Base-by-base conservation (phyloP, 306 rosid genomes). In the Senna siamea region DNA sequence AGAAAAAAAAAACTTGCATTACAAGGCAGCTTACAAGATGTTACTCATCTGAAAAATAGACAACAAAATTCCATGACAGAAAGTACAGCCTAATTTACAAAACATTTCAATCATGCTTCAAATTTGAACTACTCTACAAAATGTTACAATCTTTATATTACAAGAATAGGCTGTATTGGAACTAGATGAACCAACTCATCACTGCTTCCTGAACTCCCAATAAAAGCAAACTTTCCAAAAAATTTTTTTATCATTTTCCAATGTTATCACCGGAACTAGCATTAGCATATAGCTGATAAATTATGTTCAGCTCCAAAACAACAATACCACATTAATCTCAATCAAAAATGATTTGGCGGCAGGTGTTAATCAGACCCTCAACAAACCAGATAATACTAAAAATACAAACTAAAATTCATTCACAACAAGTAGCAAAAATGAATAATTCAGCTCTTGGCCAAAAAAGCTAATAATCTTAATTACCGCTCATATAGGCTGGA, bases 401-500 rank as follows among this genome's bases (percentile, higher is more conserved):
- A 65, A 47, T 10, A 54, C 20, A 64, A 44, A 9, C n/a, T 58
- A 38, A 82, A 64, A 76, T 53, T 40, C 61, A 70, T 40, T 63
- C 18, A 54, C 26, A 53, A 32, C 47, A 50, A 50, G 74, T 62
- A 61, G 46, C 57, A 56, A 68, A 26, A 14, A 57, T 26, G 17
- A 55, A 69, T 14, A 77, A 66, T 43, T 67, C 57, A 66, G 69
- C 78, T 73, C 6, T 34, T 19, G 30, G 56, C 75, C 32, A 37
- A 72, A 18, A 74, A 18, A 70, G 62, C 56, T 60, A 30, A 63
- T 59, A 78, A 20, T 61, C 53, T 61, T 59, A 81, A 72, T 81
- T 79, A 76, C 89, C 87, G 28, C 73, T 67, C 26, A 66, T 19
- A 48, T 35, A 63, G 13, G 60, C 50, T 43, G 53, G 50, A 40